Base-by-base conservation (phyloP, 768 basidiomycete genomes). In the Collybiopsis confluens region DNA sequence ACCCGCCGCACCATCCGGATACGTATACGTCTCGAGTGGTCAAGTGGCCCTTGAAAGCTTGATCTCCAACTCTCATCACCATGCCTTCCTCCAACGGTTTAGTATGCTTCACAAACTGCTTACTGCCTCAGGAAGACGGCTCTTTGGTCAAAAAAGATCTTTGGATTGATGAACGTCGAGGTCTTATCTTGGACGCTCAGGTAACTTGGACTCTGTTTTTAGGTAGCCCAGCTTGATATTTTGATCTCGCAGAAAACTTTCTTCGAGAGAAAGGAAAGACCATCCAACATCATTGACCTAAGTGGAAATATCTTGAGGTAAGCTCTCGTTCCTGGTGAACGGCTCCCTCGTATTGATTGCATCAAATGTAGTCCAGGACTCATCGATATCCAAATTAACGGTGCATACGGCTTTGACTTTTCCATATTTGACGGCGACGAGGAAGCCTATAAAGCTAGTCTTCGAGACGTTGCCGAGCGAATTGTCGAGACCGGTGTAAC, bases 401-500 rank as follows among this genome's bases (percentile, higher is more conserved):
- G 93, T 33, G 92, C 85, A 4, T 93, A 90, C 64, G 84, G 86
- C 27, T 89, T 92, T 63, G 90, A 92, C 66, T 92, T 93, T 62
- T 92, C 90, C 11, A 80, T 92, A 16, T 90, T 86, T 60, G 83
- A 88, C 33, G 81, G 79, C 24, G 77, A 86, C 62, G 86, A 89
- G 49, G 75, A 82, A 35, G 72, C 70, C 5, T 95, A 95, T 68
- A 71, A 75, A 23, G 61, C 77, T 21, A 90, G 90, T 18, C 71
- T 95, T 66, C 78, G 80, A 62, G 71, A 73, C 56, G 81, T 93
- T 30, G 86, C 90, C 6, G 81, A 82, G 68, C 79, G 82, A 59
- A 89, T 96, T 42, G 78, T 85, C 18, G 88, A 92, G 70, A 93
- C 91, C 1, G 93, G 93, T 10, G 89, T 92, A 3, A 96, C 93